A percentile compares a stretch with the other conserved stretches of the same genome.
These are phyloP conservation scores for Capsicum rhomboideum DNA, from an alignment of 257 asterid species.

Conservation along the genomic window DNA sequence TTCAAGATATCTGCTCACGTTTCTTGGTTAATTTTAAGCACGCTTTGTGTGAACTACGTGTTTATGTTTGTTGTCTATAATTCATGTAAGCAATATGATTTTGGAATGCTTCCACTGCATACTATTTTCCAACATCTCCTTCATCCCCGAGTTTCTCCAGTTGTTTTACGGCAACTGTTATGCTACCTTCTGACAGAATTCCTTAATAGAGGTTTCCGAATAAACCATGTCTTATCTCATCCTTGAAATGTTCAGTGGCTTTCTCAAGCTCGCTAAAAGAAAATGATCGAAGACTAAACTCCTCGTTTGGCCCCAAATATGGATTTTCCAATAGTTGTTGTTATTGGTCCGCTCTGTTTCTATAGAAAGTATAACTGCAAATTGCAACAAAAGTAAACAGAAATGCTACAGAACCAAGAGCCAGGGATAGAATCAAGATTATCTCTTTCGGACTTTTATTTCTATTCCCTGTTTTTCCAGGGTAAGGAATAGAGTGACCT, in stretches of 20 bases:
- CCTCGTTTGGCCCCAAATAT: constrained; percentile 2
- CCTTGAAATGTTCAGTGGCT: constrained; percentile 36
- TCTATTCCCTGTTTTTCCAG: not conserved
- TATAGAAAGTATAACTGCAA: not conserved
- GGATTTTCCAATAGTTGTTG: constrained; percentile 10
- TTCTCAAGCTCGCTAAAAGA: constrained; percentile 17
- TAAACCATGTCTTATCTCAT: constrained; percentile 35
- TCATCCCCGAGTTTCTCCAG: constrained; percentile 22
- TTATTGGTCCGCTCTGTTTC: not conserved
- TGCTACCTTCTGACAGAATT: not conserved
- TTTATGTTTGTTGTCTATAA: too few species aligned
- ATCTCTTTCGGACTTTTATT: not conserved
- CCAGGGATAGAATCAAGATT: constrained; percentile 5
- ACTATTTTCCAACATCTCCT: too few species aligned
- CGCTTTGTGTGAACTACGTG: too few species aligned
- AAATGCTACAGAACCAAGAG: constrained; percentile 5
- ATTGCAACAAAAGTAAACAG: constrained; percentile 1
- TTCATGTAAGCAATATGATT: too few species aligned
- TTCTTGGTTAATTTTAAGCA: too few species aligned
- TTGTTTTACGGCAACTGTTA: constrained; percentile 34
- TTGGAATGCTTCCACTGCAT: too few species aligned
- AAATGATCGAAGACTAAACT: constrained; percentile 25
- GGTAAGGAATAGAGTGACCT: not conserved
- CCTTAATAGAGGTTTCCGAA: constrained; percentile 46
- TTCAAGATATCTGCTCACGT: too few species aligned